Evolutionary conservation across 2,329 filamentous ascomycete species (phyloP).

Genomic region (Colletotrichum lindemuthianum): DNA sequence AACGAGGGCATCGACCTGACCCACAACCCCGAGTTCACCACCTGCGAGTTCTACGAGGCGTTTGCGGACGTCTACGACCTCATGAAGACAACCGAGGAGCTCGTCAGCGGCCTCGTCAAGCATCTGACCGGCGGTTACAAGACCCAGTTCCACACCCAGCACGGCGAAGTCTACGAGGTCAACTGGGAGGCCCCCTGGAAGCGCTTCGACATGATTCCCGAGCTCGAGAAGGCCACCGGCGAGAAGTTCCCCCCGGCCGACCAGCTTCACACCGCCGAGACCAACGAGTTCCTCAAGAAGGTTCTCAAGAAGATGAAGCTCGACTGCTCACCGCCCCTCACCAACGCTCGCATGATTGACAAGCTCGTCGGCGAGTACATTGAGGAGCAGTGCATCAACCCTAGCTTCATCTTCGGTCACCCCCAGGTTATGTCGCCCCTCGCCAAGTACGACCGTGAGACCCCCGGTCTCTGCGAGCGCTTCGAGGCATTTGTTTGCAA

Average conservation of each 20-base stretch:
- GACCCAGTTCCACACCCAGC: slow-evolving; percentile 87
- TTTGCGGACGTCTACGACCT: slow-evolving; percentile 91
- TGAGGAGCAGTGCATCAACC: slow-evolving; percentile 92
- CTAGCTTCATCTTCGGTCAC: slow-evolving; percentile 75
- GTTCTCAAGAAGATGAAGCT: slow-evolving; percentile 91
- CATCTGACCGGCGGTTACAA: slow-evolving; percentile 85
- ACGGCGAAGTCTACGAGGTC: slow-evolving; percentile 86
- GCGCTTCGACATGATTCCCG: slow-evolving; percentile 94
- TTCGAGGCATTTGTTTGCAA: slow-evolving; percentile 98
- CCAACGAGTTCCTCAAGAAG: slow-evolving; percentile 85
- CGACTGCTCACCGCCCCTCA: slow-evolving; percentile 88
- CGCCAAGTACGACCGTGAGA: slow-evolving; percentile 90
- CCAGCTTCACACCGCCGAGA: slow-evolving; percentile 89
- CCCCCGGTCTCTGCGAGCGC: slow-evolving; percentile 89
- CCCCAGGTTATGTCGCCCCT: slow-evolving; percentile 74
- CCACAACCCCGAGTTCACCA: slow-evolving; percentile 98
- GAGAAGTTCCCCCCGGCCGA: slow-evolving; percentile 94
- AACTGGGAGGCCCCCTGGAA: slow-evolving; percentile 98
- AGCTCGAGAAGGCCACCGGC: slow-evolving; percentile 86
- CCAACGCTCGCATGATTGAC: slow-evolving; percentile 96
- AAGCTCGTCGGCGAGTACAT: slow-evolving; percentile 95
- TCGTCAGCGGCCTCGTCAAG: slow-evolving; percentile 90
- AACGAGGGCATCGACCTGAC: slow-evolving; percentile 93
- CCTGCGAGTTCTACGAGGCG: slow-evolving; percentile 96
- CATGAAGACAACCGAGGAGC: slow-evolving; percentile 90